Base-by-base conservation (phyloP, 2,329 filamentous ascomycete genomes). In the Colletotrichum sp. region DNA sequence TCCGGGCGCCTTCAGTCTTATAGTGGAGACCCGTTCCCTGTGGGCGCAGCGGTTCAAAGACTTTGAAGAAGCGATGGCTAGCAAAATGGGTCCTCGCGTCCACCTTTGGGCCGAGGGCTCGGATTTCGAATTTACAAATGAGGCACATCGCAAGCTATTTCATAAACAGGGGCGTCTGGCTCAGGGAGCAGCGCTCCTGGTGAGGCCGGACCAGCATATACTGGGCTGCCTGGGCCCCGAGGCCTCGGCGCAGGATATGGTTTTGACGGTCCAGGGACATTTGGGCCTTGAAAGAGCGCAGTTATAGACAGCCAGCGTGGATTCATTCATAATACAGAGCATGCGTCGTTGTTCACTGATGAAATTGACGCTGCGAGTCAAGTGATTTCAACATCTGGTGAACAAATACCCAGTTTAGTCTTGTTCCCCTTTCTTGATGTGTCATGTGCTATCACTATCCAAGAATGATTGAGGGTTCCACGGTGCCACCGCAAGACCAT, bases 121-220 rank as follows among this genome's bases (percentile, higher is more conserved):
- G 10, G 72, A 77, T 3, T 75, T 77, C 10, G 26, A 48, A 0
- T 75, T 77, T 6, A 9, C 30, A 4, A 64, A 28, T 4, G 52
- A 75, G n/a, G 8, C 22, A 3, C 75, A 76, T 30, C 22, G 55
- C 3, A 59, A 36, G 16, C 2, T 73, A 1, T 77, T 81, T 30
- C 82, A 81, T 77, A 66, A 79, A 8, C 69, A 78, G 5, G 75
- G 78, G 5, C 78, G 80, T 2, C 67, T 85, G 8, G 48, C 68
- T 7, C 67, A 79, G 5, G 80, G 80, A 8, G 78, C 80, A 16
- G 84, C 81, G 1, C 74, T 83, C 8, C 67, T 86, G 5, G 78
- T 86, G 15, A 79, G 84, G n/a, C 85, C 85, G 5, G 85, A 86
- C 73, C 84, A 86, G 69, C 84, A 86, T 71, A 81, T 86, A 9